Conservation (phyloP, 495 filamentous ascomycete genomes). For the Hypoxylon cercidicola region DNA sequence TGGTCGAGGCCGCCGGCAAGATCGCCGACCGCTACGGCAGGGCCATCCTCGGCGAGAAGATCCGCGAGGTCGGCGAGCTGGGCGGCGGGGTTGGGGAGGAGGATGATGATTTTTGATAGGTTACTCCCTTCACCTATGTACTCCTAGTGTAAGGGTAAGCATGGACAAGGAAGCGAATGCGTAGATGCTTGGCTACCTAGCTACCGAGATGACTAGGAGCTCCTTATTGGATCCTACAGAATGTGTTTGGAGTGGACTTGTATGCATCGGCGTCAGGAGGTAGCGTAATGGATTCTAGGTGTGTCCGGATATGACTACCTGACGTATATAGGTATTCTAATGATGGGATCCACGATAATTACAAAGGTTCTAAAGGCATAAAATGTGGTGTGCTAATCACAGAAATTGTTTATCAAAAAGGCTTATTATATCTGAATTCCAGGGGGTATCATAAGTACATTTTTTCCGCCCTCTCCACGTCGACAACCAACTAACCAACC, state of each 20-base stretch:
- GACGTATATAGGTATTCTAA: slow-evolving; percentile 16
- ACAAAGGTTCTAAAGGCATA: too few relatives aligned
- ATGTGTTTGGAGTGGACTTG: not conserved
- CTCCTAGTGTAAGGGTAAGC: too few relatives aligned
- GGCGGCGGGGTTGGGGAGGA: slow-evolving; percentile 69
- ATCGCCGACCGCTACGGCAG: slow-evolving; percentile 82
- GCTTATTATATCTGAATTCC: too few relatives aligned
- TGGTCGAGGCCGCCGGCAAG: slow-evolving; percentile 86
- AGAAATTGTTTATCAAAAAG: too few relatives aligned
- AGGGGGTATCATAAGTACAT: too few relatives aligned
- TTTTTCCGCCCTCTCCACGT: too few relatives aligned
- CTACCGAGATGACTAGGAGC: too few relatives aligned
- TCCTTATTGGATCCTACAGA: too few relatives aligned
- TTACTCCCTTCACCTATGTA: not conserved
- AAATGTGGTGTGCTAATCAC: too few relatives aligned
- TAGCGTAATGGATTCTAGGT: not conserved
- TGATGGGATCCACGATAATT: not conserved
- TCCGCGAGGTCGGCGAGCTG: slow-evolving; percentile 77
- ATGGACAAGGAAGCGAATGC: too few relatives aligned
- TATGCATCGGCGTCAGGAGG: slow-evolving; percentile 9
- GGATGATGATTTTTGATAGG: slow-evolving; percentile 48
- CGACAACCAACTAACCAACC: too few relatives aligned
- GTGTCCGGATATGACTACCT: slow-evolving; percentile 18
- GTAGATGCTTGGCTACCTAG: too few relatives aligned
- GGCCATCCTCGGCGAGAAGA: slow-evolving; percentile 84